Base-by-base conservation (phyloP, 179 eudicot species). In the Camellia oleifera region DNA sequence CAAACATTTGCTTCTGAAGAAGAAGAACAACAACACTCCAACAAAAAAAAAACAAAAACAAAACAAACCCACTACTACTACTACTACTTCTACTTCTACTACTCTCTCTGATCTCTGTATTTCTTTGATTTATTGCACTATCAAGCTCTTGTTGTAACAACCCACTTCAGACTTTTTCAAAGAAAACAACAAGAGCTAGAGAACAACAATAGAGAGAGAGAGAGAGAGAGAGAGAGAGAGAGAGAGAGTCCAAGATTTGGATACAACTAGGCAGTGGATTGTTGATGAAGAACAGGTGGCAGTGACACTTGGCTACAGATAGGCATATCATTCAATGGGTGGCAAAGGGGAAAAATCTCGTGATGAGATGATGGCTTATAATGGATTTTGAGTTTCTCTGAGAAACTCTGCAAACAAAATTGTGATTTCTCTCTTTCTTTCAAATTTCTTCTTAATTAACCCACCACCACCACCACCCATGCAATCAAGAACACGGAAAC, bases 1-100 rank as follows among this genome's bases (percentile, higher is more conserved):
- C 84, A 84, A 89, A 90, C 92, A 92, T 90, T 77, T 81, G 80
- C 77, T 83, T 48, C 7, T 53, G 52, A 45, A n/a, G 54, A 18
- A 44, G 6, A 3, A 18, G 20, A 11, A 56, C 32, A 78, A 64
- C 42, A 66, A 76, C 20, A 79, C 78, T 81, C 84, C 90, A 86
- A 80, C 74, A 68, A 84, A 58, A 60, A 71, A 62, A 76, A 80
- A 89, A 84, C 75, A 84, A 63, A 65, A 11, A 54, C 11, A 54
- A 54, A 20, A 65, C 44, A 65, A 82, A 53, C 14, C 18, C 26
- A 72, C 12, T 8, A 61, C 20, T 15, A 46, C 62, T 76, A 23
- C 71, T 78, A 56, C 40, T 18, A 75, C 46, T 26, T 23, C 26
- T 7, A 26, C 32, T 26, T 32, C 40, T 32, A 32, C 40, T 32